phyloP scores from a whole-genome alignment of 768 basidiomycete species.

The Tylopilus felleus region DNA sequence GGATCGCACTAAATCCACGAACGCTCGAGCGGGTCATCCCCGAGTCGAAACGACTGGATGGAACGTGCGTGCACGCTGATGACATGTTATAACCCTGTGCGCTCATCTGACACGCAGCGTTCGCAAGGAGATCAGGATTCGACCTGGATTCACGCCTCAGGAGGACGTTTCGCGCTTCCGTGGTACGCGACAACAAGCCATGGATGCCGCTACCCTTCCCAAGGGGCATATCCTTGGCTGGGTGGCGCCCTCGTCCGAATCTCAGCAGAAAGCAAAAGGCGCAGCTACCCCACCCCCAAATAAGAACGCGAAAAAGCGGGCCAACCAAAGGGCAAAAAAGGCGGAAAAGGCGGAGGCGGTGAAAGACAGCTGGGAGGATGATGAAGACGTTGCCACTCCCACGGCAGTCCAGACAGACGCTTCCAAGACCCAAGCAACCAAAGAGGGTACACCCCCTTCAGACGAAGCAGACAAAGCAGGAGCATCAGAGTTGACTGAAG shows the following conservation, averaged over 20 bases:
- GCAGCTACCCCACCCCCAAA: slow-evolving; percentile 43
- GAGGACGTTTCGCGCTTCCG: slow-evolving; percentile 90
- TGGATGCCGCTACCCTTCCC: slow-evolving; percentile 60
- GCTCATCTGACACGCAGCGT: slow-evolving; percentile 44
- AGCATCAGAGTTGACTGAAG: background rate
- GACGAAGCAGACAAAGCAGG: background rate
- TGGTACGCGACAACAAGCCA: slow-evolving; percentile 68
- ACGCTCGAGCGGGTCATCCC: slow-evolving; percentile 89
- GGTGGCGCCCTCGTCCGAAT: slow-evolving; percentile 55
- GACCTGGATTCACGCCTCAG: slow-evolving; percentile 92
- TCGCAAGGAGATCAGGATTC: slow-evolving; percentile 84
- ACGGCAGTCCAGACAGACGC: slow-evolving; percentile 23
- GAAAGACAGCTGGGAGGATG: slow-evolving; percentile 79
- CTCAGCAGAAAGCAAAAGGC: slow-evolving; percentile 29
- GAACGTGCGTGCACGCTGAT: slow-evolving; percentile 53
- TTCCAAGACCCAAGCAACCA: slow-evolving; percentile 11
- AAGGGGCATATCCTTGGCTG: slow-evolving; percentile 85
- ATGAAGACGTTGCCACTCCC: slow-evolving; percentile 43
- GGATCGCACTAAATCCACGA: slow-evolving; percentile 81
- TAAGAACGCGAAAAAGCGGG: slow-evolving; percentile 81
- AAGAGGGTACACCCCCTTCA: background rate
- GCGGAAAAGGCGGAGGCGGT: slow-evolving; percentile 53
- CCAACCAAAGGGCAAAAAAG: slow-evolving; percentile 74
- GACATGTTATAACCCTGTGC: slow-evolving; percentile 2
- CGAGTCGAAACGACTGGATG: slow-evolving; percentile 76